Conservation (phyloP, 805 yeast species). For the Starmerella khaoyaiensis region DNA sequence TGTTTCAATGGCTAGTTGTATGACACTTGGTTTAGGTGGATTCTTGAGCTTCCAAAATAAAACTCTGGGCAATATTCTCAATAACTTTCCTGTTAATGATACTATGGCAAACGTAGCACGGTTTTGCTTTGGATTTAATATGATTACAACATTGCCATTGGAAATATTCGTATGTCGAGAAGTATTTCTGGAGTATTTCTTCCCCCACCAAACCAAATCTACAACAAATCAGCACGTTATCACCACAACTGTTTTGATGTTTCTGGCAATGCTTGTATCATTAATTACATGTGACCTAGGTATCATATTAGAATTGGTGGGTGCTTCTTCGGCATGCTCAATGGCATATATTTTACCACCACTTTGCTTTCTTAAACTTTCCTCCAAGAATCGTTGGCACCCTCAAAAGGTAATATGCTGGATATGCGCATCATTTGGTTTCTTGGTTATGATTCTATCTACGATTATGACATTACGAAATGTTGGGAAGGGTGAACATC, state of each 20-base stretch:
- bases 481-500: conserved; percentile 30
- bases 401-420: conserved; percentile 42
- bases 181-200: conserved; percentile 54
- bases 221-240: conserved; percentile 37
- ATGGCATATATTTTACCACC: conserved; percentile 93
- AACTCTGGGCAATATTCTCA: conserved; percentile 77
- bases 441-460: conserved; percentile 65
- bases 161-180: conserved; percentile 86
- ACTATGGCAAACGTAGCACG: conserved; percentile 72
- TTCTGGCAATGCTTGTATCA: conserved; percentile 61
- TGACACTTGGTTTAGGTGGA: conserved; percentile 68
- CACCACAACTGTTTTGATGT: conserved; percentile 53
- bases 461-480: conserved; percentile 55
- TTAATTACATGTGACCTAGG: conserved; percentile 79
- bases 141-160: conserved; percentile 83
- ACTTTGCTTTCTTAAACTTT: conserved; percentile 57
- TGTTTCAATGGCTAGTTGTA: conserved; percentile 68
- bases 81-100: conserved; percentile 72
- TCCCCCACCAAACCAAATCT: conserved; percentile 24
- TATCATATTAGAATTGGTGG: conserved; percentile 75
- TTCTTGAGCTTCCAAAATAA: conserved; percentile 57
- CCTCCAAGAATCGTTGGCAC: conserved; percentile 30
- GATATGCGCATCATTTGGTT: conserved; percentile 57
- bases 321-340: conserved; percentile 83
- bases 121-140: conserved; percentile 79